Conservation (phyloP, 2,329 filamentous ascomycete species). For the Aspergillus sp. region DNA sequence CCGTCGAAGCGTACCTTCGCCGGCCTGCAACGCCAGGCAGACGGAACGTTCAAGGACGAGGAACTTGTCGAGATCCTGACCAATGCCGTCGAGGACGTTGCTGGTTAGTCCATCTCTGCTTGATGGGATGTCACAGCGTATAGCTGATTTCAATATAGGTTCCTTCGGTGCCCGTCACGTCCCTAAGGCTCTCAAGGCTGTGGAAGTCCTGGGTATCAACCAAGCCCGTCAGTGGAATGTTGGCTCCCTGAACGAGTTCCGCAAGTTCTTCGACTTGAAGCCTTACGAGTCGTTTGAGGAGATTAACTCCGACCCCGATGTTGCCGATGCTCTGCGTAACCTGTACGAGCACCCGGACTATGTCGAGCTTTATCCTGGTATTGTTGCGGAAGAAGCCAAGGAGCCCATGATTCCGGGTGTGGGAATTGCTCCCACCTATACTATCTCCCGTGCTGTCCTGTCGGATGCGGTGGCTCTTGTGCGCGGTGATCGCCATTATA, state of each 20-base stretch:
- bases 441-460: slow-evolving; percentile 71
- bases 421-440: slow-evolving; percentile 72
- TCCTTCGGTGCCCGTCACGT: slow-evolving; percentile 72
- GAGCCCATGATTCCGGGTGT: slow-evolving; percentile 70
- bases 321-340: slow-evolving; percentile 63
- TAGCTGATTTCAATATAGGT: slow-evolving; percentile 32
- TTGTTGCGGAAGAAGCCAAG: slow-evolving; percentile 74
- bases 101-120: slow-evolving; percentile 18
- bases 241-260: slow-evolving; percentile 78
- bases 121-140: no score
- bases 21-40: slow-evolving; percentile 59
- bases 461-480: slow-evolving; percentile 78
- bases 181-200: slow-evolving; percentile 67
- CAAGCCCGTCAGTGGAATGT: slow-evolving; percentile 75
- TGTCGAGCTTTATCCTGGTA: slow-evolving; percentile 76
- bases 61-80: slow-evolving; percentile 69
- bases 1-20: slow-evolving; percentile 68
- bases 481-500: slow-evolving; percentile 75
- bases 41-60: slow-evolving; percentile 72
- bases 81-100: slow-evolving; percentile 68
- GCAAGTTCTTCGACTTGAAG: slow-evolving; percentile 75
- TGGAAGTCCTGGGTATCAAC: slow-evolving; percentile 78
- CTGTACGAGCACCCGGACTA: slow-evolving; percentile 71
- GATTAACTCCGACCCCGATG: slow-evolving; percentile 73
- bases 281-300: slow-evolving; percentile 76